Base-by-base conservation (phyloP, 2,329 filamentous ascomycete genomes). In the Dothideomycetidae sp. region DNA sequence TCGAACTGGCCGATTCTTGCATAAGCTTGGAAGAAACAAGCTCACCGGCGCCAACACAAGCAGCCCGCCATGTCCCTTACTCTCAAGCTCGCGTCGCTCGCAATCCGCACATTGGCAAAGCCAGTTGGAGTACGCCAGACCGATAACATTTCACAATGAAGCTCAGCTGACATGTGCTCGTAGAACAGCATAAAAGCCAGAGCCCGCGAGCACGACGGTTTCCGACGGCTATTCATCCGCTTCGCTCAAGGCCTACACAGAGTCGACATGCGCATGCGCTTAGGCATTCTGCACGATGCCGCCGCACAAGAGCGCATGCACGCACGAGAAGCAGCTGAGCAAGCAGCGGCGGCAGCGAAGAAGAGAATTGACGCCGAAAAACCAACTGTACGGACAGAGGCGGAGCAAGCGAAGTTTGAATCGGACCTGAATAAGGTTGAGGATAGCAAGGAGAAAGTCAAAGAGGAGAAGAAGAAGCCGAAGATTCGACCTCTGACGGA, bases 121-220 rank as follows among this genome's bases (percentile, higher is more conserved):
- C 75, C 75, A 2, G 73, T 80, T 50, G 74, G 73, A 45, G 75
- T 78, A 64, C 49, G 67, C 57, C 13, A 5, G 14, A 39, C 11
- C 36, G n/a, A n/a, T n/a, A n/a, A n/a, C n/a, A 16, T 34, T 23
- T 10, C 17, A 7, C 4, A 17, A 29, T 21, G n/a, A 4, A 12
- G 18, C 21, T 29, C 26, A 29, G 33, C 48, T 9, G 45, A 23
- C 26, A 38, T 14, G 35, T 16, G 43, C 17, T 11, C 43, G 13
- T 52, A 79, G 75, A 78, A 75, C 50, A 66, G 66, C 53, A 77
- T 81, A 54, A 80, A 79, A 56, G 64, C 64, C 37, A 74, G 78
- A 58, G 75, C 75, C 13, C 71, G 71, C 47, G 75, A 81, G 54
- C 75, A 80, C 64, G 73, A 78, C 37, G 64, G 68, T 9, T 81